Base-by-base conservation (phyloP, 495 filamentous ascomycete species). In the Echria macrotheca region DNA sequence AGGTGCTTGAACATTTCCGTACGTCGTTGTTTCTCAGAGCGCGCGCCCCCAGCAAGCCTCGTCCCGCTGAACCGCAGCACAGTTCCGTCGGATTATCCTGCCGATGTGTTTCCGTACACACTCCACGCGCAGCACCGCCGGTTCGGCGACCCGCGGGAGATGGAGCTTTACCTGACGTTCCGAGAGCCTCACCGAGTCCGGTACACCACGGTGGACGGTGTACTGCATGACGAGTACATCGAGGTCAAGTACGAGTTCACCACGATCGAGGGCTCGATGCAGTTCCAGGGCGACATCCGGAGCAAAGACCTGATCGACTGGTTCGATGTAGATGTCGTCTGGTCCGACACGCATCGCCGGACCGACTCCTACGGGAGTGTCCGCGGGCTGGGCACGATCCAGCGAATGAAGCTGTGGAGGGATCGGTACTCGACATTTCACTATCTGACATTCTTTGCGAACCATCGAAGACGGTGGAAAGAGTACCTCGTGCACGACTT, bases 211-310 rank as follows among this genome's bases (percentile, higher is more conserved):
- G 37, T 47, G 4, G 53, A 61, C 24, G 61, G 63, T 18, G 45
- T 61, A n/a, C 26, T 64, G 14, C 61, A 64, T 21, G 63, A 68
- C 22, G 60, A 64, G 36, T 61, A 50, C 42, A 57, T 65, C 39
- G 60, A 64, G 26, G 61, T 66, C 41, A 64, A 59, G 38, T 68
- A 68, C 43, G 65, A 66, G 44, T 66, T 68, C 29, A 68, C 63
- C 8, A 66, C 63, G 3, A 44, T 64, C 36, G 65, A 68, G 5
- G 45, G 55, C 5, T 66, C 63, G 11, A 57, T 61, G 6, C 59
- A 60, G 26, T 60, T 68, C 28, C 65, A 68, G 46, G 49, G 63
- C 37, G 63, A 68, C 39, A 42, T 68, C 19, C 52, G 63, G 32
- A 40, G 47, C 15, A 54, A 55, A 47, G 65, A 68, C 26, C 50